Base-by-base conservation (phyloP, 1,284 basidiomycete genomes). In the Lignosus rhinocerotis region DNA sequence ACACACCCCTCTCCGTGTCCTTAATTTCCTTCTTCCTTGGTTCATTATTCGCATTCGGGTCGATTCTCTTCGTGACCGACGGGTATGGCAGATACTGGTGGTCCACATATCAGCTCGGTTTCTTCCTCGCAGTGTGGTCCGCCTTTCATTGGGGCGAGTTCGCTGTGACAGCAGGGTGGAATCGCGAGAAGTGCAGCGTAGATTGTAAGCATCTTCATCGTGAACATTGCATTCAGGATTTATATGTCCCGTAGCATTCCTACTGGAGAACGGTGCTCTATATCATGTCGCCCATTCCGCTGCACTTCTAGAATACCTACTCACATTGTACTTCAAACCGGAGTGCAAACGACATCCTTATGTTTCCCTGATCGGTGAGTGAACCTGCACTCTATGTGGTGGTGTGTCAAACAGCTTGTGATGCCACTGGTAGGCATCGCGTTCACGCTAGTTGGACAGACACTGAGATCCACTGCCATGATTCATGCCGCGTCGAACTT, bases 91-190 rank as follows among this genome's bases (percentile, higher is more conserved):
- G 62, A 5, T 72, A 73, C 36, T 89, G 85, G 80, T 92, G 90
- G 85, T 73, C 83, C 0, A 89, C 86, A 19, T 85, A 86, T 51
- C 90, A 91, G 70, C 78, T 96, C 1, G 92, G 90, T 0, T 86
- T 93, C 72, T 98, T 94, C 72, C 63, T 91, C 41, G 85, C 88
- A 30, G 80, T 88, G 1, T 93, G 92, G 90, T 81, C 90, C 1
- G 75, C 80, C 36, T 99, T 99, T 71, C 97, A 99, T 70, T 90
- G 95, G 84, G 86, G 85, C 39, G 97, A 99, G 73, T 99, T 96
- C 71, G 89, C 89, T 52, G 94, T 96, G 7, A 98, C 97, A 4
- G 95, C 96, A 1, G 92, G 92, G 17, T 99, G 93, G 91, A 99
- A 99, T 73, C 77, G 90, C 41, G 89, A 92, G 53, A 96, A 96